These are phyloP conservation scores for Fusarium mexicanum DNA, from an alignment of 2,329 filamentous ascomycete genomes.

Conservation along the genomic window DNA sequence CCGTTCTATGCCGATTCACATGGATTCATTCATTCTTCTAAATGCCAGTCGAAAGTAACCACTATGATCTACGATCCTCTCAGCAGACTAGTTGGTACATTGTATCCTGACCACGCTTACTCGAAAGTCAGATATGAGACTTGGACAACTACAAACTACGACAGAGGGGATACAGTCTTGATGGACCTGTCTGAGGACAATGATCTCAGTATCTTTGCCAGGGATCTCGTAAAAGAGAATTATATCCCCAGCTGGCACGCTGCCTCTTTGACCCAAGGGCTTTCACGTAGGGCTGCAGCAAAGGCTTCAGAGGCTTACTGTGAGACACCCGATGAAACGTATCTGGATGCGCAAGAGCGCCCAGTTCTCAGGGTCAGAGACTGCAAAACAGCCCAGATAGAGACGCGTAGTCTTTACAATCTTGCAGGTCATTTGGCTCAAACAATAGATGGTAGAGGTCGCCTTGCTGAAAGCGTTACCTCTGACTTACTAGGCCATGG, in stretches of 20 bases:
- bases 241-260: neutral
- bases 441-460: neutral
- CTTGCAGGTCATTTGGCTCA: neutral
- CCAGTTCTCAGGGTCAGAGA: neutral
- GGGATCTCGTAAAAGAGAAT: fast-evolving
- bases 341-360: neutral
- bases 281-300: neutral
- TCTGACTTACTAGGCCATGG: neutral
- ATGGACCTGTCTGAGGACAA: neutral
- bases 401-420: neutral
- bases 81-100: neutral
- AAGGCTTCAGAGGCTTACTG: neutral
- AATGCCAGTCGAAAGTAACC: no score
- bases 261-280: neutral
- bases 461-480: neutral
- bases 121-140: neutral
- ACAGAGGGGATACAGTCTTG: neutral
- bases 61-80: neutral
- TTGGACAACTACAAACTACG: neutral
- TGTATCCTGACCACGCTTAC: neutral
- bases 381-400: neutral
- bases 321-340: neutral
- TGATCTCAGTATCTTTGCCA: neutral
- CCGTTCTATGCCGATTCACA: neutral
- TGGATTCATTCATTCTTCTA: neutral